Conservation (phyloP, 495 filamentous ascomycete genomes). For the Schizothecium vesticola region DNA sequence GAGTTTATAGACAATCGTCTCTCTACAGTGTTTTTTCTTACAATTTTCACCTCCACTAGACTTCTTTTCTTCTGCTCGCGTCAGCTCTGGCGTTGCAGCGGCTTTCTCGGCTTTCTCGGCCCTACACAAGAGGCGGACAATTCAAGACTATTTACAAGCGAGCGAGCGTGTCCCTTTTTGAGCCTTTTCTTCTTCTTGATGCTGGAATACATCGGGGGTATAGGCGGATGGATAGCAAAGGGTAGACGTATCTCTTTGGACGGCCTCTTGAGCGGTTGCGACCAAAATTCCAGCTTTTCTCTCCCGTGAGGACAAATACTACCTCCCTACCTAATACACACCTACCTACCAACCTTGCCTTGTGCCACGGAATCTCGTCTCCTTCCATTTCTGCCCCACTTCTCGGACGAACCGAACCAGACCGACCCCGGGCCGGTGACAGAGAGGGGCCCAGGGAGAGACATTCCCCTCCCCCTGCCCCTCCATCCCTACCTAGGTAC, state of each 20-base stretch:
- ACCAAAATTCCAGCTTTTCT: not conserved
- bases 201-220: not conserved
- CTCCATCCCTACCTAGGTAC: not conserved
- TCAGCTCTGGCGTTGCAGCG: not conserved
- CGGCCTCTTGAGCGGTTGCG: not conserved
- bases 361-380: not conserved
- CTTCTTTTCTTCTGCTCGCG: constrained; percentile 9
- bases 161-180: not conserved
- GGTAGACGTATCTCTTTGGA: not conserved
- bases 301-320: not conserved
- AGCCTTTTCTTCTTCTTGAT: not conserved
- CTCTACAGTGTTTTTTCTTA: constrained; percentile 12
- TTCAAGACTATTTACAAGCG: not conserved
- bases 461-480: not conserved
- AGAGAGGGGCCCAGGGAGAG: not conserved
- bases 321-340: not conserved
- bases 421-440: not conserved
- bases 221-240: not conserved
- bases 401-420: not conserved
- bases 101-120: not conserved
- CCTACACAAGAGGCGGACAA: not conserved
- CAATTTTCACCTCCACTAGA: constrained; percentile 15
- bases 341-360: not conserved
- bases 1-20: constrained; percentile 21
- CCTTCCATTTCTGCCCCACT: too few relatives aligned